Percentiles rank a stretch among this genome's conserved stretches.
phyloP scores from a whole-genome alignment of 345 rosid genomes.

The Chamaenerion angustifolium region DNA sequence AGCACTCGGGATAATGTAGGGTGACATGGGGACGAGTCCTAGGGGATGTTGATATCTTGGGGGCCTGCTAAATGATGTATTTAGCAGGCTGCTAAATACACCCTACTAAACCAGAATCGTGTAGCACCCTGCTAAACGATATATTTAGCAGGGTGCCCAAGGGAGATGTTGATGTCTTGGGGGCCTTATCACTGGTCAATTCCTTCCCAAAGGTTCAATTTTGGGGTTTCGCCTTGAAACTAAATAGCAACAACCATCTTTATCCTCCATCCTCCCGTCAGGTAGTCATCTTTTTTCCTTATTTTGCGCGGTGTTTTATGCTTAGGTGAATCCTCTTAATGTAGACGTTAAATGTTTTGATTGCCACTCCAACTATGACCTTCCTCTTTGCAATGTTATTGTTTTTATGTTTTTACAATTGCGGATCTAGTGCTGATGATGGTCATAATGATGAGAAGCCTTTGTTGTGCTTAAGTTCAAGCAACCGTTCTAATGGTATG shows the following conservation, averaged over 20 bases:
- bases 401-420: constrained; percentile 45
- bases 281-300: too few relatives aligned
- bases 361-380: constrained; percentile 57
- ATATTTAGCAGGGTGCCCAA: constrained; percentile 82
- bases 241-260: too few relatives aligned
- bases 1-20: constrained; percentile 95
- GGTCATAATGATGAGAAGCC: constrained; percentile 67
- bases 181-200: constrained; percentile 82
- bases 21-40: constrained; percentile 96
- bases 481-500: constrained; percentile 53
- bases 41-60: too few relatives aligned
- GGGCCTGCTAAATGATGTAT: too few relatives aligned
- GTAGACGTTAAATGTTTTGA: too few relatives aligned
- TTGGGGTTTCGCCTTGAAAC: too few relatives aligned
- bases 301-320: too few relatives aligned
- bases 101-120: too few relatives aligned
- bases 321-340: too few relatives aligned
- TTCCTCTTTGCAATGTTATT: constrained; percentile 51
- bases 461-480: constrained; percentile 73
- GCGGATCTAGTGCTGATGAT: constrained; percentile 24
- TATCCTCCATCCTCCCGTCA: too few relatives aligned
- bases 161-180: constrained; percentile 78
- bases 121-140: constrained; percentile 70
- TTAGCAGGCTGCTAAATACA: too few relatives aligned
- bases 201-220: too few relatives aligned